phyloP scores from a whole-genome alignment of 225 moss, liverwort and hornwort genomes.

The Asterella californica region DNA sequence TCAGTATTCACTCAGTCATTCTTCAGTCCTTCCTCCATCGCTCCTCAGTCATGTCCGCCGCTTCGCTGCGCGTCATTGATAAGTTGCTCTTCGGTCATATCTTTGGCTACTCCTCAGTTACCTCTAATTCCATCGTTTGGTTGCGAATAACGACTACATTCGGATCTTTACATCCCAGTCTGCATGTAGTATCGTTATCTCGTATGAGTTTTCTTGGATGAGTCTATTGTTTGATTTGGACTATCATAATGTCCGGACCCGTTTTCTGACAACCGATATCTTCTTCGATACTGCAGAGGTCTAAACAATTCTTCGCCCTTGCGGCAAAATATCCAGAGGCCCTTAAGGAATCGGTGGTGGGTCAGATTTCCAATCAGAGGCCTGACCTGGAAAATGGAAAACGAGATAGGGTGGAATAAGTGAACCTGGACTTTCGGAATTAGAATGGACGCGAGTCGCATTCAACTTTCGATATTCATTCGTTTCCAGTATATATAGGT shows the following conservation, averaged over 20 bases:
- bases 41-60: too few relatives aligned
- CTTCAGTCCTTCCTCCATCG: too few relatives aligned
- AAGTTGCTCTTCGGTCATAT: too few relatives aligned
- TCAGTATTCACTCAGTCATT: too few relatives aligned
- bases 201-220: too few relatives aligned
- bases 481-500: neutral
- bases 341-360: constrained; percentile 53
- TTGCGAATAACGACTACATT: too few relatives aligned
- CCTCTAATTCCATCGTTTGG: too few relatives aligned
- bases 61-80: too few relatives aligned
- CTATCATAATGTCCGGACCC: neutral
- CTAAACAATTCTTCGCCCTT: constrained; percentile 69
- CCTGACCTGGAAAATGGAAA: constrained; percentile 68
- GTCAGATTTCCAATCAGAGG: constrained; percentile 47
- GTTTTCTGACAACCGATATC: neutral
- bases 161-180: neutral
- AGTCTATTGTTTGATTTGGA: neutral
- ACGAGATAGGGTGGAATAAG: constrained; percentile 44
- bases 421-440: neutral
- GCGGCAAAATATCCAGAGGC: constrained; percentile 71
- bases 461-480: neutral
- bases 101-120: too few relatives aligned
- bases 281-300: constrained; percentile 38
- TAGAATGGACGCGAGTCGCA: neutral
- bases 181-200: neutral